phyloP scores from a whole-genome alignment of 2,329 filamentous ascomycete species.

The Diaporthe capsici region DNA sequence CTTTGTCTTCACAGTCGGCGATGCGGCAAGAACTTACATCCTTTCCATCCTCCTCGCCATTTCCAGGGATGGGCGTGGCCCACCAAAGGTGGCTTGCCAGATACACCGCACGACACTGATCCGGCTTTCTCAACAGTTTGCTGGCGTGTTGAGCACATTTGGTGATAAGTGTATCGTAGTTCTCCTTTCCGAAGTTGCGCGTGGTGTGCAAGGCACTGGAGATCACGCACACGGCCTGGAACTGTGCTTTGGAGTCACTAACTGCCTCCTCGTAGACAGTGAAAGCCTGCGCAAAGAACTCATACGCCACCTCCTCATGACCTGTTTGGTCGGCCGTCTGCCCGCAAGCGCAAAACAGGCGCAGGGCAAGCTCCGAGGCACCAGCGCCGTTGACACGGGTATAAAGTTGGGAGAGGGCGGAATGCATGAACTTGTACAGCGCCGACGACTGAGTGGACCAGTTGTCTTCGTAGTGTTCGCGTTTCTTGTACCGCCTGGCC shows the following conservation, averaged over 20 bases:
- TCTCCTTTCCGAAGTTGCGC: constrained; percentile 93
- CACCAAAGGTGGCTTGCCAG: constrained; percentile 98
- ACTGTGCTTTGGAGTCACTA: constrained; percentile 95
- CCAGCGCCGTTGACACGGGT: constrained; percentile 83
- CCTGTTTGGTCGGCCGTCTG: constrained; percentile 92
- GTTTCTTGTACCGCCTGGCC: constrained; percentile 87
- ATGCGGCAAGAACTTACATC: constrained; percentile 69
- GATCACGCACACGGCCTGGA: constrained; percentile 96
- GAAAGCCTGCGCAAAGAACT: constrained; percentile 98
- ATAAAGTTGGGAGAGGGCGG: constrained; percentile 87
- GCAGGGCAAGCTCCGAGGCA: constrained; percentile 88
- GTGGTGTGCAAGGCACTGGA: constrained; percentile 90
- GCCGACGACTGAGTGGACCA: constrained; percentile 78
- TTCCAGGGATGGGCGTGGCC: constrained; percentile 85
- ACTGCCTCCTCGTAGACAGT: constrained; percentile 98
- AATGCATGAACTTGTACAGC: constrained; percentile 96
- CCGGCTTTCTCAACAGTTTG: constrained; percentile 96
- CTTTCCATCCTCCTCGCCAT: constrained; percentile 85
- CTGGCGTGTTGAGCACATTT: constrained; percentile 97
- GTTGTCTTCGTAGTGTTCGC: constrained; percentile 84
- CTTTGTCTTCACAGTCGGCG: neutral
- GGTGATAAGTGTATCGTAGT: constrained; percentile 98
- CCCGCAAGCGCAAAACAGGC: constrained; percentile 91
- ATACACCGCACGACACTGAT: constrained; percentile 97
- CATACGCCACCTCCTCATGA: constrained; percentile 96